Percentiles rank a stretch among this genome's conserved stretches.
Evolutionary conservation across 768 basidiomycete species (phyloP).

Genomic region (Leccinum imitatum): DNA sequence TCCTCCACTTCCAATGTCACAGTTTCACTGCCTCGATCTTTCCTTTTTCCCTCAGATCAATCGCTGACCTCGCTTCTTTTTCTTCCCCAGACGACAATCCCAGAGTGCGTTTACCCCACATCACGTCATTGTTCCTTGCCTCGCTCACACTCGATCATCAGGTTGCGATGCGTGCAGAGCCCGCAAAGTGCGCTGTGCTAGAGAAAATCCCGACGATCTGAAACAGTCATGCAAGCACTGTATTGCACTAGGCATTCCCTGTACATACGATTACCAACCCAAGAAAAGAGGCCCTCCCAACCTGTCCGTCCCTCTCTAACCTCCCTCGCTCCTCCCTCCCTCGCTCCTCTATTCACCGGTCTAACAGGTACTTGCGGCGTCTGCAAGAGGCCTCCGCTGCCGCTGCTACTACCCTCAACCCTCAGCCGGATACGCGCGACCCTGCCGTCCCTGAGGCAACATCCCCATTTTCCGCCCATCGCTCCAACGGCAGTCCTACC

Average conservation of each 20-base stretch:
- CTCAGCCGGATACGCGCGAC: conserved; percentile 32
- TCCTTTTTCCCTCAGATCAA: conserved; percentile 27
- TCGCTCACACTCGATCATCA: conserved; percentile 34
- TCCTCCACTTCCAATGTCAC: background rate
- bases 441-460: conserved; percentile 37
- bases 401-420: conserved; percentile 18
- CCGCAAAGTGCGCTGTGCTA: conserved; percentile 82
- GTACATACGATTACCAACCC: conserved; percentile 91
- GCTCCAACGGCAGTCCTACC: background rate
- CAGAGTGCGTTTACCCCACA: conserved; percentile 56
- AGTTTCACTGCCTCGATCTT: conserved; percentile 24
- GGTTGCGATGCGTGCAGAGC: conserved; percentile 87
- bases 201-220: conserved; percentile 74
- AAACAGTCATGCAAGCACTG: conserved; percentile 88
- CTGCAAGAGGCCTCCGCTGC: conserved; percentile 77
- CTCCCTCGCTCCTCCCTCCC: background rate
- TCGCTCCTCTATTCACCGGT: background rate
- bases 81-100: conserved; percentile 67
- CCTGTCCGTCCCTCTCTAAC: conserved; percentile 50
- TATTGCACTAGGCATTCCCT: conserved; percentile 74
- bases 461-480: conserved; percentile 47
- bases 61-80: conserved; percentile 33
- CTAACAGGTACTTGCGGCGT: conserved; percentile 67
- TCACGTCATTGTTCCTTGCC: conserved; percentile 22
- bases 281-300: conserved; percentile 94